phyloP scores from a whole-genome alignment of 2,329 filamentous ascomycete species.

The Davidsoniella australis region DNA sequence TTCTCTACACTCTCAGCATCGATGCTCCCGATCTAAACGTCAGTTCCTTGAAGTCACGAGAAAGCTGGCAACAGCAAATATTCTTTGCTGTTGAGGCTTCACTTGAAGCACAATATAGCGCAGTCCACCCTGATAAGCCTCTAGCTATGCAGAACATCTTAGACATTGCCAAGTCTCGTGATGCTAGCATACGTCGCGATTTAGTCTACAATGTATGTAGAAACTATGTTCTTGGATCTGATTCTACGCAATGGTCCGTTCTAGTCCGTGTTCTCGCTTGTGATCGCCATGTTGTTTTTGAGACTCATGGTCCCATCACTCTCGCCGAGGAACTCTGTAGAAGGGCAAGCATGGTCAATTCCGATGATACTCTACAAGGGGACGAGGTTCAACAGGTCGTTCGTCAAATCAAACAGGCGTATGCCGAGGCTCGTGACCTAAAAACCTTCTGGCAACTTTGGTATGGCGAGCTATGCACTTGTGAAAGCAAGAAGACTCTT shows the following conservation, averaged over 20 bases:
- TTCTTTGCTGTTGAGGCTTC: slow-evolving; percentile 20
- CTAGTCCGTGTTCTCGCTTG: slow-evolving; percentile 25
- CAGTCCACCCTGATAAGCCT: slow-evolving; percentile 13
- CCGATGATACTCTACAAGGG: slow-evolving; percentile 12
- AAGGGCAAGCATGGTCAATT: slow-evolving; percentile 15
- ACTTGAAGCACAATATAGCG: slow-evolving; percentile 14
- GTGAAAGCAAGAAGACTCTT: slow-evolving; percentile 18
- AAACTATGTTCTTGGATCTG: slow-evolving; percentile 23
- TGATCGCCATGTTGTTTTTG: slow-evolving; percentile 30
- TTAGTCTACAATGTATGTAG: slow-evolving; percentile 27
- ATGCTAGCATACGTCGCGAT: slow-evolving; percentile 21
- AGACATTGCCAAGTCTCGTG: slow-evolving; percentile 18
- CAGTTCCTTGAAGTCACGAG: slow-evolving; percentile 18
- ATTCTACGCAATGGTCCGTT: slow-evolving; percentile 26
- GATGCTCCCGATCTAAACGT: slow-evolving; percentile 11
- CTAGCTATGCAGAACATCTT: slow-evolving; percentile 19
- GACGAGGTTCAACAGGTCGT: slow-evolving; percentile 15
- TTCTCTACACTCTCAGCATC: slow-evolving; percentile 28
- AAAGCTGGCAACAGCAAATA: slow-evolving; percentile 24
- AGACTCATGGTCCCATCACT: slow-evolving; percentile 22
- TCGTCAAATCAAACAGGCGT: slow-evolving; percentile 23
- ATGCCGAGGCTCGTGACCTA: slow-evolving; percentile 28
- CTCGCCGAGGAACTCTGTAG: slow-evolving; percentile 25
- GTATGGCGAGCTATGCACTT: slow-evolving; percentile 25
- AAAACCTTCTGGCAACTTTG: slow-evolving; percentile 32